Percentiles rank a stretch among this genome's conserved stretches.
phyloP scores from a whole-genome alignment of 78 protist species.

The Dictyostelium purpureum region DNA sequence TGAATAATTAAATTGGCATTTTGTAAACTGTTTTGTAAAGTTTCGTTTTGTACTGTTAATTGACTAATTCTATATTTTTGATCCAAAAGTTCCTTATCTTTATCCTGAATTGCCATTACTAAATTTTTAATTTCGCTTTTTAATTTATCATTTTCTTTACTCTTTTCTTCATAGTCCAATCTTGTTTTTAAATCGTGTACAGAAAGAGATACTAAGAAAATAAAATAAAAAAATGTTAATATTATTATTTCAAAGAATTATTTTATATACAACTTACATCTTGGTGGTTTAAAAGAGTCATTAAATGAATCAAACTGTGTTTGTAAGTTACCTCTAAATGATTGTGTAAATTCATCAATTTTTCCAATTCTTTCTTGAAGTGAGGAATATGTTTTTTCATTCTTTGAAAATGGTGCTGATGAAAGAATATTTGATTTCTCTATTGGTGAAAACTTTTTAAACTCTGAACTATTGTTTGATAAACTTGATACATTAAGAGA shows the following conservation, averaged over 20 bases:
- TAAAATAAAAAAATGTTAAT: neutral
- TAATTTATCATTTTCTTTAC: neutral
- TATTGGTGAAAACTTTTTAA: neutral
- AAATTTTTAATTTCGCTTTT: neutral
- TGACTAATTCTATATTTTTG: neutral
- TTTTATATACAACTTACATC: slow-evolving; percentile 21
- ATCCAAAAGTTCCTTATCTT: neutral
- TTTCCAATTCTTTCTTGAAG: neutral
- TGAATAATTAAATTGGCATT: neutral
- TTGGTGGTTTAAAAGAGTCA: slow-evolving; percentile 4
- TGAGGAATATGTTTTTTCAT: neutral
- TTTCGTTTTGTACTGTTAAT: neutral
- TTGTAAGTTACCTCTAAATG: neutral
- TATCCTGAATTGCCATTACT: neutral
- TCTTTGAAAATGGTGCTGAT: neutral
- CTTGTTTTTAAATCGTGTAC: slow-evolving; percentile 1
- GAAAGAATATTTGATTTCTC: slow-evolving; percentile 18
- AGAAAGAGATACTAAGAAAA: slow-evolving; percentile 12
- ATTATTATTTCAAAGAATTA: neutral
- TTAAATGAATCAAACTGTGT: neutral
- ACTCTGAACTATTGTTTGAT: neutral
- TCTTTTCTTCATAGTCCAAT: slow-evolving; percentile 39
- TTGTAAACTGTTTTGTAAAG: neutral
- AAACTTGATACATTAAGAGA: neutral
- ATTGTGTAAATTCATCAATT: neutral